These are phyloP conservation scores for Aquilaria agallochum DNA, from an alignment of 441 rosid genomes.

Conservation along the genomic window DNA sequence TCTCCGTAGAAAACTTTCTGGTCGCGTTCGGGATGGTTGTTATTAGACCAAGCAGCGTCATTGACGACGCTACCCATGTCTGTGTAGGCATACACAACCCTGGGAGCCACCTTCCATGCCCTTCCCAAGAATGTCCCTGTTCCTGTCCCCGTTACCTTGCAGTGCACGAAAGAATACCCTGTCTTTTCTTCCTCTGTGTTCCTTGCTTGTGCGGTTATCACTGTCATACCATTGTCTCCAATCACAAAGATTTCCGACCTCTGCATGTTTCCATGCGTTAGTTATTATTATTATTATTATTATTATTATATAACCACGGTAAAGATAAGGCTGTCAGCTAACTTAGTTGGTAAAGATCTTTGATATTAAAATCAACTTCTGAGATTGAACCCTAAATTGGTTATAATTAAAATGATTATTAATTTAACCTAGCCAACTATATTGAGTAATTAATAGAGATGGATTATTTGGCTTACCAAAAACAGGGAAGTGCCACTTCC, in stretches of 20 bases:
- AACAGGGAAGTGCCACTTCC: conserved; percentile 49
- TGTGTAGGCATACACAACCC: conserved; percentile 43
- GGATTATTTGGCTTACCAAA: conserved; percentile 15
- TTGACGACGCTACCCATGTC: conserved; percentile 26
- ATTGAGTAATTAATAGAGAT: neutral
- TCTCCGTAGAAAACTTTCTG: conserved; percentile 33
- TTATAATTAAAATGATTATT: too few species aligned
- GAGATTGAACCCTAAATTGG: neutral
- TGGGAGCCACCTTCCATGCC: conserved; percentile 50
- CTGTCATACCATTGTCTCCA: conserved; percentile 16
- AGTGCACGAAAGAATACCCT: conserved; percentile 56
- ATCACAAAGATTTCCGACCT: conserved; percentile 25
- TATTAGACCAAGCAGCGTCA: conserved; percentile 47
- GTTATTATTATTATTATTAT: too few species aligned
- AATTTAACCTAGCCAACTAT: too few species aligned
- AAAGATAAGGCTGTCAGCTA: too few species aligned
- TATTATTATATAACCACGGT: too few species aligned
- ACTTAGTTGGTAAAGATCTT: neutral
- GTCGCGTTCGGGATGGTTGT: conserved; percentile 26
- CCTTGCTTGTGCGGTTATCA: conserved; percentile 62
- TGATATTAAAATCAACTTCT: conserved; percentile 17
- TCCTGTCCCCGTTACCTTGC: conserved; percentile 37
- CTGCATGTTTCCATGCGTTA: conserved; percentile 14
- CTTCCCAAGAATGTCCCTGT: conserved; percentile 42
- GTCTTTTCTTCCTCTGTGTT: conserved; percentile 22